Evolutionary conservation across 1,139 yeast species (phyloP).

Genomic region (Candida buenavistaensis): DNA sequence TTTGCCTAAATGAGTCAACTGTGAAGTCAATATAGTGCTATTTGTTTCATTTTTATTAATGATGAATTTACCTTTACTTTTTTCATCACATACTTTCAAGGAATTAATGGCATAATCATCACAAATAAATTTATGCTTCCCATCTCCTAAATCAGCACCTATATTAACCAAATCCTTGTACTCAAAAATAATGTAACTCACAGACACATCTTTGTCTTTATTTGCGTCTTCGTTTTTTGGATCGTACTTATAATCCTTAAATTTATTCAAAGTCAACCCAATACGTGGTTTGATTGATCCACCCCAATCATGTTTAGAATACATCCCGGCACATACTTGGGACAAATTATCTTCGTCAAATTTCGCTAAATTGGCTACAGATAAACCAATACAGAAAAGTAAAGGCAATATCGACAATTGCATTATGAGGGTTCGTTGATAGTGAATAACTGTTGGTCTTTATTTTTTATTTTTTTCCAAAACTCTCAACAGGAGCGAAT

Average conservation of each 20-base stretch:
- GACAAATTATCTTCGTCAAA: conserved; percentile 47
- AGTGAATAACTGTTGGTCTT: background rate
- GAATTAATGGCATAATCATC: conserved; percentile 67
- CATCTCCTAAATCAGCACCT: conserved; percentile 50
- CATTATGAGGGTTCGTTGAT: background rate
- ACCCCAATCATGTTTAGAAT: conserved; percentile 84
- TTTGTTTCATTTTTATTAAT: conserved; percentile 46
- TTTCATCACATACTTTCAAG: conserved; percentile 50
- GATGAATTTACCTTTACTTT: conserved; percentile 62
- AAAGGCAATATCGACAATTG: conserved; percentile 4
- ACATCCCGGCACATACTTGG: conserved; percentile 88
- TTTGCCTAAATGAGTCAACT: conserved; percentile 57
- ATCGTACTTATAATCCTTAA: conserved; percentile 35
- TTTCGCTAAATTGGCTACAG: conserved; percentile 47
- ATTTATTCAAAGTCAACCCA: conserved; percentile 43
- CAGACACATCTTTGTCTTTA: conserved; percentile 36
- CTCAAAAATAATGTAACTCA: conserved; percentile 78
- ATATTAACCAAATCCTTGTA: conserved; percentile 71
- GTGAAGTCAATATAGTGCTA: conserved; percentile 57
- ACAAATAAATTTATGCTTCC: conserved; percentile 62
- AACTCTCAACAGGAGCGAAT: background rate
- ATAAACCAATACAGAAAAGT: conserved; percentile 10
- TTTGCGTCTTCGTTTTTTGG: conserved; percentile 23
- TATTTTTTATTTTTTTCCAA: background rate
- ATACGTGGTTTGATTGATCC: conserved; percentile 71